Percentiles rank a stretch among this genome's conserved stretches.
Evolutionary conservation across 345 rosid species (phyloP).

Genomic region (Sisymbrium altissimum): DNA sequence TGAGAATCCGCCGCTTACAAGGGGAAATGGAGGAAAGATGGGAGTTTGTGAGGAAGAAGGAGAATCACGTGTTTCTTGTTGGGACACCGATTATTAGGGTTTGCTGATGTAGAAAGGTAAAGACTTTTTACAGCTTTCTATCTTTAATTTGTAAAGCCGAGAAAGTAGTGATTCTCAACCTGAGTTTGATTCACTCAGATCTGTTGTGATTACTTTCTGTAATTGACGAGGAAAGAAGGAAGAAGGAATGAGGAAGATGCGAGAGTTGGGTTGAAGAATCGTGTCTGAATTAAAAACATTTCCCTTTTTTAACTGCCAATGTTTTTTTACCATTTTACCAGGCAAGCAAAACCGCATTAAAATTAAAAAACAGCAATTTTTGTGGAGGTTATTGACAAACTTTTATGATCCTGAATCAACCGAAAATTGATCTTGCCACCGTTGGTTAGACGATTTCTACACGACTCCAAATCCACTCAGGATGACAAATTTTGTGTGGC

Average conservation of each 20-base stretch:
- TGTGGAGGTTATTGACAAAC: too few species aligned
- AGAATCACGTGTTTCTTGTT: constrained; percentile 30
- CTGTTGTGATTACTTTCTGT: constrained; percentile 12
- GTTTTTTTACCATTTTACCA: too few species aligned
- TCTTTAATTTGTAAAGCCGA: neutral
- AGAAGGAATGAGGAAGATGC: neutral
- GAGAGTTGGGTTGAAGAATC: neutral
- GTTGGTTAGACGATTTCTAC: too few species aligned
- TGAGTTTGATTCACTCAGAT: constrained; percentile 16
- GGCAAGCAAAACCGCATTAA: too few species aligned
- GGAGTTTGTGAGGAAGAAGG: neutral
- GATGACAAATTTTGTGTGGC: too few species aligned
- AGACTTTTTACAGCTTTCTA: neutral
- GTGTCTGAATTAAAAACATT: neutral
- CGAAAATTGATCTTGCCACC: too few species aligned
- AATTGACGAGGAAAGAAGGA: neutral
- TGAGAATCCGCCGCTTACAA: constrained; percentile 6
- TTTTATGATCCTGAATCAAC: too few species aligned
- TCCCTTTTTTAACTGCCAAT: neutral
- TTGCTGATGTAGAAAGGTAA: neutral
- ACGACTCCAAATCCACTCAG: too few species aligned
- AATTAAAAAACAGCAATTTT: too few species aligned
- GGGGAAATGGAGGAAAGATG: neutral
- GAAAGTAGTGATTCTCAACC: neutral
- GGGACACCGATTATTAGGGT: constrained; percentile 8